Evolutionary conservation across 345 rosid species (phyloP), one percentile per base, ranked within the genome.

Genomic region (Arabidopsis suecica): DNA sequence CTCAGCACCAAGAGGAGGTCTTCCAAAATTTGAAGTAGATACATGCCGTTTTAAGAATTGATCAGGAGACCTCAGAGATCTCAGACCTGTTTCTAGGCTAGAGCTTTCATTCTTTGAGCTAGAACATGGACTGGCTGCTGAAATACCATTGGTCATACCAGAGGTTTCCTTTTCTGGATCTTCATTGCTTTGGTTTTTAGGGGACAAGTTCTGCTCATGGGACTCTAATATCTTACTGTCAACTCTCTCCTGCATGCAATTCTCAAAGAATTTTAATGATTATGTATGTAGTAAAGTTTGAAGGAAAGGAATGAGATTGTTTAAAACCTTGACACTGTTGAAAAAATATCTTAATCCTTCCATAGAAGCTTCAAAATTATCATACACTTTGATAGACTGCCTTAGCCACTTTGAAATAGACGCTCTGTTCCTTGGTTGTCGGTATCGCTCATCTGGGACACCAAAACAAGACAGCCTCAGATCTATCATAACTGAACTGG

Each of bases 361-460:
- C 54, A 92, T 70, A 6, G 97, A 83, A 48, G 13, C 38, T 64
- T 83, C 86, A 78, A 88, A 94, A 81, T 71, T 84, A 54, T 85
- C 92, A 65, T 86, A 83, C 68, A 78, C 79, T 68, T 81, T 82
- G 64, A 94, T 83, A 50, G 92, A 89, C 73, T 89, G 89, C 86
- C 90, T 92, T 64, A 92, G 88, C 99, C 99, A 92, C 83, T 92
- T 95, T 44, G 99, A 89, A 83, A 92, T 88, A 74, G 89, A 78
- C 44, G 78, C 69, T 71, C 78, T 82, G 63, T 92, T 92, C 83
- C 91, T 80, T 82, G 86, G 90, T 67, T 92, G 87, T 71, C 57
- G 79, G 82, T 82, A 95, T 38, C 97, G 90, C 82, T 89, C 93
- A 84, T 95, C 99, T 95, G 85, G 85, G 69, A 66, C 65, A 78